A percentile compares a stretch with the other conserved stretches of the same genome.
Conservation (phyloP, 2,329 filamentous ascomycete species). For the Fusarium torreyae region DNA sequence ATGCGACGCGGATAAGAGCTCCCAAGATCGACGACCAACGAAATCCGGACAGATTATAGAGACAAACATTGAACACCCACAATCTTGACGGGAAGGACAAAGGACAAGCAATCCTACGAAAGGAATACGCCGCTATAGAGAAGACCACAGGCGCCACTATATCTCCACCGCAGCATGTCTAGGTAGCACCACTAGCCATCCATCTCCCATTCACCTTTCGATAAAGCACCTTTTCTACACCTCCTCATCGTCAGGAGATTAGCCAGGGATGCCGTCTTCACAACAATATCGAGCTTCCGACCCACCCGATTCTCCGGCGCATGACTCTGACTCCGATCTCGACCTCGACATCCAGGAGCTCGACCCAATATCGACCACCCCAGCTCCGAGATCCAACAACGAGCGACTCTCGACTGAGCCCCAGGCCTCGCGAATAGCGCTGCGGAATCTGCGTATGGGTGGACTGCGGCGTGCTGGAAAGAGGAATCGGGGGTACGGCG, state of each 20-base stretch:
- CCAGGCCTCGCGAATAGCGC: constrained; percentile 74
- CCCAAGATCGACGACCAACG: constrained; percentile 28
- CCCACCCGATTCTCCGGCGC: constrained; percentile 74
- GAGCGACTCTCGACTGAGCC: constrained; percentile 55
- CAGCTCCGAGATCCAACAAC: constrained; percentile 52
- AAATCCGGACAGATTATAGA: constrained; percentile 20
- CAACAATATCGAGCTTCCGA: constrained; percentile 68
- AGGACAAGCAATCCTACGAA: neutral
- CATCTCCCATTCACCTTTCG: constrained; percentile 32
- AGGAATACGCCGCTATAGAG: neutral
- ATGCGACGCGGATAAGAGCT: constrained; percentile 42
- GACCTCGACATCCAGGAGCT: constrained; percentile 86
- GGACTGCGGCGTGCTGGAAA: constrained; percentile 71
- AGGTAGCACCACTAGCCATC: constrained; percentile 41
- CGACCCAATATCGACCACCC: constrained; percentile 70
- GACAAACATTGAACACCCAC: constrained; percentile 6
- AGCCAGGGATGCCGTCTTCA: constrained; percentile 71
- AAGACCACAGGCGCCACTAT: constrained; percentile 10
- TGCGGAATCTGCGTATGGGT: constrained; percentile 79
- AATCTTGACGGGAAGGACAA: constrained; percentile 10
- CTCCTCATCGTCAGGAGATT: constrained; percentile 29
- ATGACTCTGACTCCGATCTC: constrained; percentile 82
- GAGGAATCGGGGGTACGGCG: constrained; percentile 70
- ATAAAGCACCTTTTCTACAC: constrained; percentile 34
- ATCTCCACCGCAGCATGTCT: constrained; percentile 46